Base-by-base conservation (phyloP, 805 yeast species). In the Yarrowia sp. region DNA sequence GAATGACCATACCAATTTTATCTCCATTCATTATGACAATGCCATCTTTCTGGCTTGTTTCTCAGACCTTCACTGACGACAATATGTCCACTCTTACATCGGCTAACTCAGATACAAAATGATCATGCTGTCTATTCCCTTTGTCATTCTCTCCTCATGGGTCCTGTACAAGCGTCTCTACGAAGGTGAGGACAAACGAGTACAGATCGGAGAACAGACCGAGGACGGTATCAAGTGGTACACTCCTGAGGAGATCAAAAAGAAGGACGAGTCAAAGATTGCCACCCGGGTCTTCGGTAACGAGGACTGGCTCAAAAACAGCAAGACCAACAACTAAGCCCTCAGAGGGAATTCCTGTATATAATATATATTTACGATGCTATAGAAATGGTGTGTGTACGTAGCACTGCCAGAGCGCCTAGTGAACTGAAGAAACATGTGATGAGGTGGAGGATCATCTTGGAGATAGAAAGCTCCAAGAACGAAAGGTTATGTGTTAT, bases 171-270 rank as follows among this genome's bases (percentile, higher is more conserved):
- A 59, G 45, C 64, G 64, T 42, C 40, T 58, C 1, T 58, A 58
- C 64, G 32, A n/a, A 12, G 84, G 84, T 5, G 79, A 80, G 16
- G 84, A 82, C 58, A 76, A 84, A 70, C 78, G 79, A 41, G 77
- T 78, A 3, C 87, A 84, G 72, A 74, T 79, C 50, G 87, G 87
- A 11, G 84, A 81, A 53, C 76, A 77, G 70, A 80, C 82, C 0
- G 76, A 76, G 1, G 85, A 83, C 64, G 86, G 86, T 0, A 35
- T 59, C 19, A 16, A 40, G 19, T 59, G 65, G 65, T 59, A 9
- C 52, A 35, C 52, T 5, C 65, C 50, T 9, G 65, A 59, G 42
- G 65, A 59, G 35, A 43, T 45, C 42, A 45, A 59, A 16, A 59
- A 59, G 52, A 42, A 5, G 19, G 65, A 59, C 52, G 52, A 59